phyloP scores from a whole-genome alignment of 116 monocot genomes.

The Posidonia oceanica region DNA sequence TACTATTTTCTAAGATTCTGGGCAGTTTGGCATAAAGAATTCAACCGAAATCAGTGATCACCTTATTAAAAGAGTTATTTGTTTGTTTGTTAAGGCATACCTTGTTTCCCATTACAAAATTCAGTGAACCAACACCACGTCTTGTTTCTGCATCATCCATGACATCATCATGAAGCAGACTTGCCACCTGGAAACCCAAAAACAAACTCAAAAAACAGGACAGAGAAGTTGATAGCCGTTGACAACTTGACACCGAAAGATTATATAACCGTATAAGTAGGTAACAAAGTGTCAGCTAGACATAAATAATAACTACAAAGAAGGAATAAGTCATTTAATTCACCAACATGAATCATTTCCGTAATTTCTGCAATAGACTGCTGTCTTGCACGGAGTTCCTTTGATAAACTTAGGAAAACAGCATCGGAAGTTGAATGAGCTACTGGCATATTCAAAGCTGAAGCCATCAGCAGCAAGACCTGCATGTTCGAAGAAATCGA shows the following conservation, averaged over 20 bases:
- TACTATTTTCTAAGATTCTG: neutral
- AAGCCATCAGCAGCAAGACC: slow-evolving; percentile 75
- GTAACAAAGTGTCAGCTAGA: neutral
- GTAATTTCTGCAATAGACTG: slow-evolving; percentile 68
- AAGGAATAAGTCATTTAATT: neutral
- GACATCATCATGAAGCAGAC: slow-evolving; percentile 98
- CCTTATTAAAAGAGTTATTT: neutral
- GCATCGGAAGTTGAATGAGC: slow-evolving; percentile 24
- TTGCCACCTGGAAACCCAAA: slow-evolving; percentile 57
- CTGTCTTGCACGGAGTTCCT: slow-evolving; percentile 44
- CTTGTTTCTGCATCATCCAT: slow-evolving; percentile 96
- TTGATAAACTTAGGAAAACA: slow-evolving; percentile 17
- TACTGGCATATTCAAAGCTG: slow-evolving; percentile 47
- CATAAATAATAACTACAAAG: neutral
- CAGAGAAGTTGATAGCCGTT: neutral
- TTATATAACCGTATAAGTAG: neutral
- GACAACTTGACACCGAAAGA: neutral
- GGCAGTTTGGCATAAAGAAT: neutral
- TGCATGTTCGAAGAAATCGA: slow-evolving; percentile 11
- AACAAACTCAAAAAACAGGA: neutral
- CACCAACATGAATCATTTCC: slow-evolving; percentile 85
- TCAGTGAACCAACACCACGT: slow-evolving; percentile 82
- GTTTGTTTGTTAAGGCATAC: slow-evolving; percentile 16
- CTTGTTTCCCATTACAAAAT: slow-evolving; percentile 97
- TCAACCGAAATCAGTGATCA: neutral